Percentiles rank a stretch among this genome's conserved stretches.
phyloP scores from a whole-genome alignment of 2,329 filamentous ascomycete genomes.

The Tolypocladium guangdongense region DNA sequence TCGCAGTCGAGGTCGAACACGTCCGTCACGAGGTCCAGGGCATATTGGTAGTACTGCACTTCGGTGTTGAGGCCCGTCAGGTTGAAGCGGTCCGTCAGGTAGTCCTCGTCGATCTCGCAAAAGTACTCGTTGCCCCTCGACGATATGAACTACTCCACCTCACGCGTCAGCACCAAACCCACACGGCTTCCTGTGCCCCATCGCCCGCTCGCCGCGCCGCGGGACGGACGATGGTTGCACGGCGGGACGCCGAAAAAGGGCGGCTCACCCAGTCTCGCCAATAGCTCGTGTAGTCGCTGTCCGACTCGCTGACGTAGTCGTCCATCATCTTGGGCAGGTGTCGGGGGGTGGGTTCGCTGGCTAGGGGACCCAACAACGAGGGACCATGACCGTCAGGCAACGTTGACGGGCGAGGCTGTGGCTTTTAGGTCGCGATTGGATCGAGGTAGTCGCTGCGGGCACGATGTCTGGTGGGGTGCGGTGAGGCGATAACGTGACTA shows the following conservation, averaged over 20 bases:
- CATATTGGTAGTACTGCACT: slow-evolving; percentile 98
- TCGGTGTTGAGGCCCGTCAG: slow-evolving; percentile 93
- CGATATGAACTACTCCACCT: slow-evolving; percentile 70
- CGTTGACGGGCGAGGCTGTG: neutral
- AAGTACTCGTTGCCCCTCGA: slow-evolving; percentile 98
- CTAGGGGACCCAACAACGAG: slow-evolving; percentile 11
- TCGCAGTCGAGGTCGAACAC: slow-evolving; percentile 98
- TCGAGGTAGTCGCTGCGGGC: neutral
- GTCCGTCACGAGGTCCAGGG: slow-evolving; percentile 91
- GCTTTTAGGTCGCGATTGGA: neutral
- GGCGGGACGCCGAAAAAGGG: neutral
- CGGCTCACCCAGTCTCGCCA: slow-evolving; percentile 95
- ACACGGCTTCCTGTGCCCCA: neutral
- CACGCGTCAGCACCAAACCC: slow-evolving; percentile 6
- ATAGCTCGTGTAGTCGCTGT: slow-evolving; percentile 98
- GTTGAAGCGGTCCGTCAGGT: slow-evolving; percentile 96
- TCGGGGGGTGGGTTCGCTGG: slow-evolving; percentile 4
- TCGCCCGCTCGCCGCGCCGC: neutral
- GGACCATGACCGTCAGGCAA: slow-evolving; percentile 15
- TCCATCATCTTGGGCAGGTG: slow-evolving; percentile 54
- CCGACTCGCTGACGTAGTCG: slow-evolving; percentile 94
- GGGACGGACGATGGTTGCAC: neutral
- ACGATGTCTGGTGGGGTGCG: neutral
- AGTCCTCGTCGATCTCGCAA: slow-evolving; percentile 98
- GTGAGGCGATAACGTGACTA: slow-evolving; percentile 6